Conservation (phyloP, 176 grass and related monocot species). For the Triticum turgidum region DNA sequence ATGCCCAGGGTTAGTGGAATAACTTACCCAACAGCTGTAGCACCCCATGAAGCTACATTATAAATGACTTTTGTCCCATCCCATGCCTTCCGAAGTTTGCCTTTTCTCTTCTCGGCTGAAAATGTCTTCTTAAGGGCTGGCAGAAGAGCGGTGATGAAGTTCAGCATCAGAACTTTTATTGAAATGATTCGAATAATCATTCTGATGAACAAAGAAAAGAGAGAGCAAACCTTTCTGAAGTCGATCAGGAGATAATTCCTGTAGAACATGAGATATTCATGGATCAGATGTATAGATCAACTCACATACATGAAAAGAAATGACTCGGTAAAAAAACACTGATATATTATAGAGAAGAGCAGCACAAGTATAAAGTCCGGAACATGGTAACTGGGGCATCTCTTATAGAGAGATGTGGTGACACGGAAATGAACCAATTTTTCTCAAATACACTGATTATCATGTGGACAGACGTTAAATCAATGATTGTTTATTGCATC, state of each 20-base stretch:
- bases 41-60: slow-evolving; percentile 86
- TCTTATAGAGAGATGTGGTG: not conserved
- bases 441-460: not conserved
- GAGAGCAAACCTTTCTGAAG: slow-evolving; percentile 55
- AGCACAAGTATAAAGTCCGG: not conserved
- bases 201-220: slow-evolving; percentile 2
- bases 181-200: not conserved
- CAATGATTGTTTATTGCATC: not conserved
- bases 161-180: slow-evolving; percentile 23
- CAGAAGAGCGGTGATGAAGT: not conserved
- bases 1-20: not conserved
- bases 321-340: not conserved
- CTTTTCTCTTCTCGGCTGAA: slow-evolving; percentile 69
- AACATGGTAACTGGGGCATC: not conserved
- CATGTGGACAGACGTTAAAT: not conserved
- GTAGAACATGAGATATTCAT: slow-evolving; percentile 38
- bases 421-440: not conserved
- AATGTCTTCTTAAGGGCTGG: slow-evolving; percentile 81
- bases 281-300: slow-evolving; percentile 31
- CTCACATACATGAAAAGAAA: not conserved
- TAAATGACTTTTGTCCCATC: slow-evolving; percentile 81
- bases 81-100: slow-evolving; percentile 79
- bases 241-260: slow-evolving; percentile 83
- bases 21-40: slow-evolving; percentile 82
- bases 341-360: not conserved